Percentiles rank a stretch among this genome's conserved stretches.
phyloP scores from a whole-genome alignment of 2,329 filamentous ascomycete species.

The Orbilia quercus region DNA sequence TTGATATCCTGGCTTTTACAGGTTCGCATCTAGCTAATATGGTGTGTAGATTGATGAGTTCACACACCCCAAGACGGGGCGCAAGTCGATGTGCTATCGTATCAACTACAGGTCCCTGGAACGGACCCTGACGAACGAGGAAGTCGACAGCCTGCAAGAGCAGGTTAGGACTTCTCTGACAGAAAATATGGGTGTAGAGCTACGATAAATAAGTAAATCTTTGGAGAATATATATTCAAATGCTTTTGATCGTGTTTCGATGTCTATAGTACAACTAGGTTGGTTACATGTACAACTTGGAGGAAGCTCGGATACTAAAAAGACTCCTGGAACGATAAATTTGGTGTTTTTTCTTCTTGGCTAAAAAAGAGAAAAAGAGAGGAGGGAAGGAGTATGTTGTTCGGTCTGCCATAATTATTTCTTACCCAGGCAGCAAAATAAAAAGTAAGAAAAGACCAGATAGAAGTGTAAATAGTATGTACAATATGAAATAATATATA shows the following conservation, averaged over 20 bases:
- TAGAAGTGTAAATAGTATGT: constrained; percentile 54
- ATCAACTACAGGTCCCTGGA: constrained; percentile 95
- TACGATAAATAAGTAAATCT: constrained; percentile 68
- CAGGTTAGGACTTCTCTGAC: constrained; percentile 74
- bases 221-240: background rate
- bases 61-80: constrained; percentile 82
- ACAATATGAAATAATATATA: constrained; percentile 54
- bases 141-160: constrained; percentile 81
- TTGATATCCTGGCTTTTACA: too few relatives aligned
- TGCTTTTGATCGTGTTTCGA: constrained; percentile 3
- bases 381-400: constrained; percentile 18
- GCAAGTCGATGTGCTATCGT: constrained; percentile 88
- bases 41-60: constrained; percentile 74
- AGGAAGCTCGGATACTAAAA: constrained; percentile 20
- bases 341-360: background rate
- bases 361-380: constrained; percentile 49
- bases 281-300: constrained; percentile 15
- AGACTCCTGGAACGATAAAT: constrained; percentile 13
- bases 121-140: constrained; percentile 84
- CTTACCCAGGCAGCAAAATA: constrained; percentile 17
- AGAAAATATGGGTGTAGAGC: constrained; percentile 78
- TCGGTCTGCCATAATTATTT: constrained; percentile 6
- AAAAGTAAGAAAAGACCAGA: constrained; percentile 3
- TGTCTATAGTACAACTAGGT: constrained; percentile 51
- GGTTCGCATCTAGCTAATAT: background rate